Base-by-base conservation (phyloP, 306 rosid species). In the Vicia villosa region DNA sequence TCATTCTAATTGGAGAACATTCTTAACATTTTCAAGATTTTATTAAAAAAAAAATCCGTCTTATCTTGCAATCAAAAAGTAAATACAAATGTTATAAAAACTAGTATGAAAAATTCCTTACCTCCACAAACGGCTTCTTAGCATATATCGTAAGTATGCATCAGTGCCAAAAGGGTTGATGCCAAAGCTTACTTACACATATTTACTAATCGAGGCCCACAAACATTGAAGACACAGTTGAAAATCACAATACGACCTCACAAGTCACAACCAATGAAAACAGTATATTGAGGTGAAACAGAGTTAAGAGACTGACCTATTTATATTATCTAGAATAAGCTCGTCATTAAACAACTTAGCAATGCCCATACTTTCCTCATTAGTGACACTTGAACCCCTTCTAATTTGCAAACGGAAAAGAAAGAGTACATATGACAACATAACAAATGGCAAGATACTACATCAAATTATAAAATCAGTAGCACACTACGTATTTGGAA, bases 181-280 rank as follows among this genome's bases (percentile, higher is more conserved):
- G 49, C 91, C 97, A 97, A 94, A 91, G 81, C n/a, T n/a, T 94
- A 94, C 80, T 94, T 94, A 95, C 97, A 94, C 96, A 94, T 94
- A 80, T 82, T 91, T 73, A 94, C 95, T 82, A 94, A 74, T 21
- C 99, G 92, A n/a, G 99, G 87, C 88, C 99, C 91, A 82, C 50
- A 49, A 80, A 73, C 36, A 68, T 68, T 63, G 75, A 64, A 73
- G 73, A 46, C 19, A n/a, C 63, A 40, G 7, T 16, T 11, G 41
- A 52, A 73, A 56, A 70, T 70, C 77, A 79, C 40, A 42, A 76
- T 41, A 30, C 38, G 59, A 73, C 49, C 69, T 66, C 71, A 67
- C n/a, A n/a, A n/a, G n/a, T n/a, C n/a, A n/a, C 38, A 69, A 66
- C 55, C 34, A 52, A 28, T 63, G 7, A 73, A 61, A 65, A 56